Percentiles rank a stretch among this genome's conserved stretches.
phyloP scores from a whole-genome alignment of 345 rosid species.

The Arabidopsis arenosa region DNA sequence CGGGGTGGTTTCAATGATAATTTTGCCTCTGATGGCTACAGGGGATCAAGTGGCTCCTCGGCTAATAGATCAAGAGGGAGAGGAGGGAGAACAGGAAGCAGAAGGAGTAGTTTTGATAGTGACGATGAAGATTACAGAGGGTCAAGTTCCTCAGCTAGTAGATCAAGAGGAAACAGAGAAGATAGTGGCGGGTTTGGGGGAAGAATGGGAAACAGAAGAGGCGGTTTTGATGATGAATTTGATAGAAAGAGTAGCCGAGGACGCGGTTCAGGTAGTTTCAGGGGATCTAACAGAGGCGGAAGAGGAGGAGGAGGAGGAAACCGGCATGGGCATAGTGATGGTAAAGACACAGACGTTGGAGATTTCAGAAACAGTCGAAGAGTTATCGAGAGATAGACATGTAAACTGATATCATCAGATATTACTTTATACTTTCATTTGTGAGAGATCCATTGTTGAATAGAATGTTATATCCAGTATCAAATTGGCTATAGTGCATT shows the following conservation, averaged over 20 bases:
- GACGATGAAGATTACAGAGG: slow-evolving; percentile 40
- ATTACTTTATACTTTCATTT: neutral
- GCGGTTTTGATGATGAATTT: slow-evolving; percentile 43
- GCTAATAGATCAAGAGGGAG: slow-evolving; percentile 44
- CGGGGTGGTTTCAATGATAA: slow-evolving; percentile 36
- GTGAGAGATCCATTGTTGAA: too few relatives aligned
- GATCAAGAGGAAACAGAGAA: slow-evolving; percentile 44
- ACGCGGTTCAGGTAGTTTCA: slow-evolving; percentile 35
- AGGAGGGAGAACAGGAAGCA: slow-evolving; percentile 40
- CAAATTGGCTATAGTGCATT: neutral
- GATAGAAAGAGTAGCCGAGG: slow-evolving; percentile 48
- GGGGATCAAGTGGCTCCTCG: slow-evolving; percentile 27
- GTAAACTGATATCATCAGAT: slow-evolving; percentile 19
- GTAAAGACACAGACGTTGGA: slow-evolving; percentile 41
- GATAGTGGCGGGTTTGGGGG: slow-evolving; percentile 40
- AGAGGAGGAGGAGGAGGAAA: slow-evolving; percentile 36
- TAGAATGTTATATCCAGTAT: neutral
- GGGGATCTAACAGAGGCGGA: slow-evolving; percentile 45
- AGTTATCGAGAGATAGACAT: slow-evolving; percentile 45
- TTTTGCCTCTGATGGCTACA: slow-evolving; percentile 36
- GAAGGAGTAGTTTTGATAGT: slow-evolving; percentile 37
- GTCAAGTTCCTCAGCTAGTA: slow-evolving; percentile 25
- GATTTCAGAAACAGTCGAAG: slow-evolving; percentile 47
- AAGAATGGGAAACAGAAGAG: slow-evolving; percentile 49
- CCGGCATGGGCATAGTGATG: slow-evolving; percentile 29